Percentiles rank a stretch among this genome's conserved stretches.
phyloP scores from a whole-genome alignment of 1,139 yeast species.

The Saccharomyces pastorianus region DNA sequence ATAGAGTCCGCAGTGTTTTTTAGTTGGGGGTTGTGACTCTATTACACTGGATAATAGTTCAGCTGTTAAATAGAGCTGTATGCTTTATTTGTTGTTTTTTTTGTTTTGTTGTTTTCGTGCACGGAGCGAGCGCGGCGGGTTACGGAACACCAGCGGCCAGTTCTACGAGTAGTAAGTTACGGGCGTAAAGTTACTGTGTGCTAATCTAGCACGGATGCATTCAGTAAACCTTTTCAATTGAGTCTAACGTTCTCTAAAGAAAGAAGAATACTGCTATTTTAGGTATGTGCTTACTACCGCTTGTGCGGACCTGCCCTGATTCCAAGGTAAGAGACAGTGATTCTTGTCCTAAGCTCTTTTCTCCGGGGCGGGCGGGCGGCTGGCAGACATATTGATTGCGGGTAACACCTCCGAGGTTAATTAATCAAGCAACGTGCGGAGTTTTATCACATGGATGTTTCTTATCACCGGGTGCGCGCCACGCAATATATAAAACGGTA shows the following conservation, averaged over 20 bases:
- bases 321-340: background rate
- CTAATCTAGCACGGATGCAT: background rate
- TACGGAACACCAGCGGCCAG: background rate
- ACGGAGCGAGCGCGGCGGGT: slow-evolving; percentile 1
- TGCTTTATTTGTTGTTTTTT: background rate
- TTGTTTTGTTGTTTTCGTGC: slow-evolving; percentile 1
- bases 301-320: background rate
- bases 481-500: background rate
- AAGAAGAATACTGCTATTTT: background rate
- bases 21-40: background rate
- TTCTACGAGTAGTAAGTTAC: background rate
- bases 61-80: background rate
- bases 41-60: background rate
- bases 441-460: background rate
- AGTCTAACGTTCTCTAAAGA: background rate
- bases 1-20: background rate
- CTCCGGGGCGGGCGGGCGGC: background rate
- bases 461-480: background rate
- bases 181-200: background rate
- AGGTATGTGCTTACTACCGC: too few species aligned
- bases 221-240: background rate
- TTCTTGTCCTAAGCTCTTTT: background rate
- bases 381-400: background rate
- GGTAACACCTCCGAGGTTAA: background rate
- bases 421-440: background rate